Percentiles rank a stretch among this genome's conserved stretches.
phyloP scores from a whole-genome alignment of 1,284 basidiomycete genomes.

The Apiotrichum brassicae region DNA sequence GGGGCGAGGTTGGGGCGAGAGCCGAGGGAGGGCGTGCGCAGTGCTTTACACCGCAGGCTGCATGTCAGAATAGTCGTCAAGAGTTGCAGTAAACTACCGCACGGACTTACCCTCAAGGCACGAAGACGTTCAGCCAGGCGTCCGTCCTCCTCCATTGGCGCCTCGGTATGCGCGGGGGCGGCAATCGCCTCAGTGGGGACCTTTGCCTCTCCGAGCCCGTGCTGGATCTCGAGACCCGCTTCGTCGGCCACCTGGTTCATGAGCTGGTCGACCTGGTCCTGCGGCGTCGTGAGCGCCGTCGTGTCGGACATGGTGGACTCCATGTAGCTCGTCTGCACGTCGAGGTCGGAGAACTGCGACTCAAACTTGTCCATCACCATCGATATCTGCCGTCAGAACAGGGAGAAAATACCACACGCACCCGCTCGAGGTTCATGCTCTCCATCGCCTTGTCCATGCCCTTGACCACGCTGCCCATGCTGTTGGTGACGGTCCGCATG shows the following conservation, averaged over 20 bases:
- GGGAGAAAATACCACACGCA: conserved; percentile 47
- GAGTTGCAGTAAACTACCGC: too few relatives aligned
- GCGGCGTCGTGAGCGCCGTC: conserved; percentile 86
- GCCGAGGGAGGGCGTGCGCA: too few relatives aligned
- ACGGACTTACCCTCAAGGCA: conserved; percentile 40
- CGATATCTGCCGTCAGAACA: conserved; percentile 64
- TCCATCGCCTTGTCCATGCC: conserved; percentile 99
- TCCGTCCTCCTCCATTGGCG: conserved; percentile 37
- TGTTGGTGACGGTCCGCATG: conserved; percentile 80
- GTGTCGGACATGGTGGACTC: conserved; percentile 93
- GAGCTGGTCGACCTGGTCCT: conserved; percentile 91
- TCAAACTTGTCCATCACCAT: conserved; percentile 99
- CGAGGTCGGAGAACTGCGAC: conserved; percentile 89
- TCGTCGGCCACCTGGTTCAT: conserved; percentile 95
- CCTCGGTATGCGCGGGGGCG: conserved; percentile 38
- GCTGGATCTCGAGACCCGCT: conserved; percentile 90
- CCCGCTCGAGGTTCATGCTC: conserved; percentile 95
- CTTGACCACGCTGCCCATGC: conserved; percentile 91
- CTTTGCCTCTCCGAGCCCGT: conserved; percentile 68
- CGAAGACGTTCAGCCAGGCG: conserved; percentile 35
- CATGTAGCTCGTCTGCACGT: conserved; percentile 98
- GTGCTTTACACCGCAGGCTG: background rate
- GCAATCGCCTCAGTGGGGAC: conserved; percentile 47
- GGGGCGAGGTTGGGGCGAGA: too few relatives aligned
- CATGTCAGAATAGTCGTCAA: too few relatives aligned